Percentiles rank a stretch among this genome's conserved stretches.
Evolutionary conservation across 495 filamentous ascomycete genomes (phyloP).

Genomic region (Darksidea phi): DNA sequence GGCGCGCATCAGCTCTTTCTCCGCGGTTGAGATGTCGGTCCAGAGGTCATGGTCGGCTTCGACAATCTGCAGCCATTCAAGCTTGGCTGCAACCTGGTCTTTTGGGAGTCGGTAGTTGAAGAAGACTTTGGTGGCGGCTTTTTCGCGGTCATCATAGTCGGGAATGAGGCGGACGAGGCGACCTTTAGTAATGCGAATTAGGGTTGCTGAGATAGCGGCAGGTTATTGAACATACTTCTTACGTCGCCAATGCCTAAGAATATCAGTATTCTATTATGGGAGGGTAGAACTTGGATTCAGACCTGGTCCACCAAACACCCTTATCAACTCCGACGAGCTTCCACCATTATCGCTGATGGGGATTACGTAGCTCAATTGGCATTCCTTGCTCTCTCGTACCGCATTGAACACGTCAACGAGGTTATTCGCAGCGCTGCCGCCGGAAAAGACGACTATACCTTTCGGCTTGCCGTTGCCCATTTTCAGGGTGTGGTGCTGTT

Average conservation of each 20-base stretch:
- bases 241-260: constrained; percentile 73
- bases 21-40: constrained; percentile 71
- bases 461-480: constrained; percentile 29
- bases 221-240: constrained; percentile 60
- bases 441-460: constrained; percentile 80
- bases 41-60: constrained; percentile 76
- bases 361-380: constrained; percentile 60
- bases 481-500: background rate
- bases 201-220: background rate
- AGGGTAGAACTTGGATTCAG: background rate
- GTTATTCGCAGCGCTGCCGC: constrained; percentile 89
- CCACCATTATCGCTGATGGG: constrained; percentile 96
- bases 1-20: constrained; percentile 87
- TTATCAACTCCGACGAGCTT: constrained; percentile 83
- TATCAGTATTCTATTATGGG: background rate
- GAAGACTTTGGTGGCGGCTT: constrained; percentile 68
- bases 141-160: constrained; percentile 57
- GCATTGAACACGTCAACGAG: constrained; percentile 86
- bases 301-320: constrained; percentile 87
- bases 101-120: constrained; percentile 82
- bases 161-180: constrained; percentile 91
- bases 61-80: constrained; percentile 87
- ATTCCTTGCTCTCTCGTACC: constrained; percentile 67
- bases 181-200: constrained; percentile 47
- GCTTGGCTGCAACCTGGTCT: constrained; percentile 51